Percentiles rank a stretch among this genome's conserved stretches.
phyloP scores from a whole-genome alignment of 768 basidiomycete species.

The Psilocybe cubensis region DNA sequence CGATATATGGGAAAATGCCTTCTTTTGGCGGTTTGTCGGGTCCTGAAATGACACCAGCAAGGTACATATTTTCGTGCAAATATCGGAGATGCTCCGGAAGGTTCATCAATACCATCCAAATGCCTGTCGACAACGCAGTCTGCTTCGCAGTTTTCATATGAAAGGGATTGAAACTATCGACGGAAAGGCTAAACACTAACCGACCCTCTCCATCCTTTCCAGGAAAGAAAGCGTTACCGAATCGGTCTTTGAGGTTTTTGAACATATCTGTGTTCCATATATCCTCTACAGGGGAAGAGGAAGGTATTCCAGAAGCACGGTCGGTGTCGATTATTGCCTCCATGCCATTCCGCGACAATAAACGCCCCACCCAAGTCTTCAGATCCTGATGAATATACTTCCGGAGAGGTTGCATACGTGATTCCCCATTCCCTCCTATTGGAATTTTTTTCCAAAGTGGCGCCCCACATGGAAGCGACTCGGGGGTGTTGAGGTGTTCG shows the following conservation, averaged over 20 bases:
- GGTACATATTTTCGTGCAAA: slow-evolving; percentile 41
- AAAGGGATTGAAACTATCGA: slow-evolving; percentile 33
- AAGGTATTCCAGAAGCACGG: slow-evolving; percentile 22
- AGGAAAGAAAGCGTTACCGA: slow-evolving; percentile 27
- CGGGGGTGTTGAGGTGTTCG: slow-evolving; percentile 28
- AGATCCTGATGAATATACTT: slow-evolving; percentile 5
- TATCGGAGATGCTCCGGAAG: slow-evolving; percentile 37
- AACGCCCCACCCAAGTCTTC: background rate
- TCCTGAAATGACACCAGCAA: slow-evolving; percentile 46
- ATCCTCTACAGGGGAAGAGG: background rate
- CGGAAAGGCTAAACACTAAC: slow-evolving; percentile 25
- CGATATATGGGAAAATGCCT: slow-evolving; percentile 37
- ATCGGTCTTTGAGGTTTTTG: slow-evolving; percentile 15
- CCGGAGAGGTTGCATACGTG: slow-evolving; percentile 1
- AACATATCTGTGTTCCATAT: slow-evolving; percentile 18
- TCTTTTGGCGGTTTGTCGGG: slow-evolving; percentile 35
- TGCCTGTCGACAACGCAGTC: slow-evolving; percentile 22
- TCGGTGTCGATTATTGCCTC: slow-evolving; percentile 11
- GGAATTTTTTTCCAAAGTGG: slow-evolving; percentile 22
- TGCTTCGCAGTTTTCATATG: slow-evolving; percentile 28
- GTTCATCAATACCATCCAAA: slow-evolving; percentile 35
- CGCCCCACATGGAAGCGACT: slow-evolving; percentile 22
- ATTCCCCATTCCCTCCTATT: slow-evolving; percentile 4
- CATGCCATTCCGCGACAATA: slow-evolving; percentile 3
- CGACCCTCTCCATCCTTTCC: slow-evolving; percentile 16